Percentiles rank a stretch among this genome's conserved stretches.
Evolutionary conservation across 192 early-diverging fungal species (phyloP).

Genomic region (Umbelopsis sp.): DNA sequence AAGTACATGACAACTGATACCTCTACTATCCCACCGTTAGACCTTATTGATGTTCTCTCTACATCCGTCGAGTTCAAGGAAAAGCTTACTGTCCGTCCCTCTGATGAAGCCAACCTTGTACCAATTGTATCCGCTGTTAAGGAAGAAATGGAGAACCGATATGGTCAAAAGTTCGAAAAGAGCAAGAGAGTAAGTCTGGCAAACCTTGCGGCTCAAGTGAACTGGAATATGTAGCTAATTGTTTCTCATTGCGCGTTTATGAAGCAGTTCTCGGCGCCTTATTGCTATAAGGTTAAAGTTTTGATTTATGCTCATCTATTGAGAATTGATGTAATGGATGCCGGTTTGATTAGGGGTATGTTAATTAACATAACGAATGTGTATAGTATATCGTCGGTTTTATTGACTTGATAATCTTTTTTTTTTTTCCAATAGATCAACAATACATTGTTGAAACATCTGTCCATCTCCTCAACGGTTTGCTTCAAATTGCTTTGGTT

Average conservation of each 20-base stretch:
- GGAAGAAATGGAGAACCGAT: constrained; percentile 55
- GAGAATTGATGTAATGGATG: constrained; percentile 61
- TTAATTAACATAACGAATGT: neutral
- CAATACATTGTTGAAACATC: constrained; percentile 73
- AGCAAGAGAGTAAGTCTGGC: constrained; percentile 52
- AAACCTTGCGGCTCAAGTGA: neutral
- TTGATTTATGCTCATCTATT: constrained; percentile 86
- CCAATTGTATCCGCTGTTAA: constrained; percentile 45
- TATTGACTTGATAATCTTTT: neutral
- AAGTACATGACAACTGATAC: neutral
- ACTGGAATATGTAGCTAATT: neutral
- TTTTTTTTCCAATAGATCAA: constrained; percentile 51
- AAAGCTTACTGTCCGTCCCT: constrained; percentile 39
- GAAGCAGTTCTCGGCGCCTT: constrained; percentile 16
- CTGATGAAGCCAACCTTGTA: constrained; percentile 50
- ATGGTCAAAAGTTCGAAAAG: constrained; percentile 62
- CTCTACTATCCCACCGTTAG: constrained; percentile 19
- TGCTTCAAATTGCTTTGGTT: constrained; percentile 86
- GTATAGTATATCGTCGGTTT: neutral
- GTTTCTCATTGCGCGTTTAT: neutral
- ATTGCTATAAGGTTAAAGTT: constrained; percentile 68
- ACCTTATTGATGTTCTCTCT: constrained; percentile 76
- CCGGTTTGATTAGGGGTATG: constrained; percentile 37
- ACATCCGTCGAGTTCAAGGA: constrained; percentile 76
- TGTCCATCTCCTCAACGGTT: constrained; percentile 77